Evolutionary conservation across 345 rosid species (phyloP), one percentile per base, ranked within the genome.

Genomic region (Eucalyptus caleyi): DNA sequence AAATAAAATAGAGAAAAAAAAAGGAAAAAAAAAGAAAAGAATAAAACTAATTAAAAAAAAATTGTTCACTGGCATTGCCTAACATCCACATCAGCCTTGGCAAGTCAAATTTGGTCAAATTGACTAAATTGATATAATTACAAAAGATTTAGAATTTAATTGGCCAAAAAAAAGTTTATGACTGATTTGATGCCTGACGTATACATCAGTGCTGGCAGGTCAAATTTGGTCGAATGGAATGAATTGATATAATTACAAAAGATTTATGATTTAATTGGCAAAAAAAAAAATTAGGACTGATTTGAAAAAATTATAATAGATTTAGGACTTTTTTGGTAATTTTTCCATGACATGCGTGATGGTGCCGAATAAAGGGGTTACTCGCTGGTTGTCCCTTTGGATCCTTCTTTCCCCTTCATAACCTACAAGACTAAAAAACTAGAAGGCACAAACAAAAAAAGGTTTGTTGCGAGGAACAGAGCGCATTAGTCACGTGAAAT

Each of bases 41-140:
- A 53, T 19, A 53, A 53, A 53, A 53, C 7, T 19, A 53, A 53
- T 53, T 53, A 19, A 19, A 19, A 19, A 19, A 50, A 53, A 7
- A 19, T 19, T 53, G 10, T 53, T 53, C 0, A 1, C 4, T 0
- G 9, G 9, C 1, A 19, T 53, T 53, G 24, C 0, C 0, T 0
- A 1, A 51, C 0, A 1, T 51, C 23, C 23, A 51, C 23, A 51
- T 51, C 4, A 7, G 4, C 1, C 0, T 0, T 16, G 4, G 56
- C 9, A 0, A 2, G 23, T 1, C 24, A 53, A 19, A 51, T 51
- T 51, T 51, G 4, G 9, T 0, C 2, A 1, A 0, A 53, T 53
- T 1, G 4, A 18, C 4, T 18, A 1, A 51, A 51, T 51, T 51
- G 0, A 51, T 51, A 51, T 18, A 51, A 51, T 51, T 51, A 51